Percentiles rank a stretch among this genome's conserved stretches.
phyloP scores from a whole-genome alignment of 106 monocot species.

The Allium cepa region DNA sequence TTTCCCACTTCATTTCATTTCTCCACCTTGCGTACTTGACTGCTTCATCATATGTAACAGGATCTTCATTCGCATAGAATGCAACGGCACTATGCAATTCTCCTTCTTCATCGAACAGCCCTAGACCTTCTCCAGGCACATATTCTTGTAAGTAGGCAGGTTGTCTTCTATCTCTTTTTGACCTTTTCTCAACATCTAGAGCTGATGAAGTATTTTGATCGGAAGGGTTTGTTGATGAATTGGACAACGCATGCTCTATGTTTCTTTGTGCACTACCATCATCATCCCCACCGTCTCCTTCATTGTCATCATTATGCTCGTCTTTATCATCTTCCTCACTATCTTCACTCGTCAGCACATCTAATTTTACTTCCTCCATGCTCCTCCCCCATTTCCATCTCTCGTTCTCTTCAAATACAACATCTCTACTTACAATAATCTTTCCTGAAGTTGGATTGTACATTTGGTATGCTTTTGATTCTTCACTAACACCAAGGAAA shows the following conservation, averaged over 20 bases:
- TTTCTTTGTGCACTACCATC: no score
- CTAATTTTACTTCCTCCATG: background rate
- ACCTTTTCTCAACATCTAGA: background rate
- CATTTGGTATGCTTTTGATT: slow-evolving; percentile 2
- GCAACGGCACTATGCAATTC: background rate
- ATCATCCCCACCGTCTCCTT: background rate
- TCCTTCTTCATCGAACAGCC: background rate
- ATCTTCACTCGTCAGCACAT: no score
- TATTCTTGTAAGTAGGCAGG: slow-evolving; percentile 6
- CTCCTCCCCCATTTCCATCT: background rate
- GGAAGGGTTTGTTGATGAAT: background rate
- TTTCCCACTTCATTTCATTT: background rate
- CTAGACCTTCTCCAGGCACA: background rate
- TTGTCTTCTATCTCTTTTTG: background rate
- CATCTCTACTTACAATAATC: slow-evolving; percentile 2
- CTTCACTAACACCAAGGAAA: background rate
- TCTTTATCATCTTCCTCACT: no score
- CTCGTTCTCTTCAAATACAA: background rate
- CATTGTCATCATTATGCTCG: background rate
- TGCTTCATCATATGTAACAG: background rate
- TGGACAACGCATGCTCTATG: no score
- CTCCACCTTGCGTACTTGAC: background rate
- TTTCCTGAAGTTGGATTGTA: background rate
- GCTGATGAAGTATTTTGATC: background rate
- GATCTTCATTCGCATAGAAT: background rate